A percentile compares a stretch with the other conserved stretches of the same genome.
These are phyloP conservation scores for Wilcoxina mikolae DNA, from an alignment of 495 filamentous ascomycete genomes.

Conservation along the genomic window DNA sequence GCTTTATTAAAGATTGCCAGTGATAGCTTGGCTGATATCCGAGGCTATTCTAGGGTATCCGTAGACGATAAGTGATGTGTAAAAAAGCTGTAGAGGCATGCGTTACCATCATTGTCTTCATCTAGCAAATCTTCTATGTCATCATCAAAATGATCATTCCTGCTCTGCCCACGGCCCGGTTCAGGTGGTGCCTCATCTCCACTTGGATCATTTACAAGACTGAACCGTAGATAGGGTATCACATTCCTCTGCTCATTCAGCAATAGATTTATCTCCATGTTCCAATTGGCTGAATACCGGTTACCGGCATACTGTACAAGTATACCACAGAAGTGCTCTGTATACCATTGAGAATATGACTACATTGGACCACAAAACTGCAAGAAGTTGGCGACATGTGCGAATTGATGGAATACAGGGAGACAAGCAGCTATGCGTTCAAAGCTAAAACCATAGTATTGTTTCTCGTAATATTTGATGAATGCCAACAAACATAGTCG, in stretches of 20 bases:
- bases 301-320: constrained; percentile 1
- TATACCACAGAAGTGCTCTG: constrained; percentile 13
- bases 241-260: neutral
- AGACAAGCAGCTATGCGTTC: constrained; percentile 2
- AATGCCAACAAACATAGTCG: neutral
- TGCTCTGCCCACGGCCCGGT: too few species aligned
- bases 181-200: neutral
- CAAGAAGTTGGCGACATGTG: constrained; percentile 8
- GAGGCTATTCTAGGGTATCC: too few species aligned
- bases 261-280: constrained; percentile 1
- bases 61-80: too few species aligned
- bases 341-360: constrained; percentile 11
- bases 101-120: constrained; percentile 4
- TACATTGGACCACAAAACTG: constrained; percentile 6
- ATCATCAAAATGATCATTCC: too few species aligned
- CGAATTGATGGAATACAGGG: constrained; percentile 10
- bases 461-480: constrained; percentile 7
- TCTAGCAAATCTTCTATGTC: too few species aligned
- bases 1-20: too few species aligned
- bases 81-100: neutral
- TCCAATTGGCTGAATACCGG: neutral
- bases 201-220: neutral
- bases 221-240: neutral
- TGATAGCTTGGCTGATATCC: too few species aligned
- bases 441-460: constrained; percentile 4